Percentiles rank a stretch among this genome's conserved stretches.
Conservation (phyloP, 2,329 filamentous ascomycete genomes). For the Pestalotiopsis sp. region DNA sequence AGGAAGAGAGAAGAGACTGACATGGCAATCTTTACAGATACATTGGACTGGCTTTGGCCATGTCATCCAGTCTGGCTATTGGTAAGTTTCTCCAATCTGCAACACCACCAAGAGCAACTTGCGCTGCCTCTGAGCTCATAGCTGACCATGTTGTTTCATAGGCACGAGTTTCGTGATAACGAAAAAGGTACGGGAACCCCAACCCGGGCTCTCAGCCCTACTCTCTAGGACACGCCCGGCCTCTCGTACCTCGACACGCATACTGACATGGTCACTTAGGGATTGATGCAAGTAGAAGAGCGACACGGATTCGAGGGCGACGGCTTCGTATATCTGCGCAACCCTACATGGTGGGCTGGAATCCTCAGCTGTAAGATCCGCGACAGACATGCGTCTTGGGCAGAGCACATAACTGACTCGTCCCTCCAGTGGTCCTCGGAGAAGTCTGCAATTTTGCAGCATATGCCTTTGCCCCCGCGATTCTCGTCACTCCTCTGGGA, state of each 20-base stretch:
- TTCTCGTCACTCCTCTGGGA: slow-evolving; percentile 92
- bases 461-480: slow-evolving; percentile 98
- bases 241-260: slow-evolving; percentile 15
- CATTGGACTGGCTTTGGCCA: slow-evolving; percentile 74
- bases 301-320: slow-evolving; percentile 96
- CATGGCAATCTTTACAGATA: slow-evolving; percentile 55
- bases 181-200: slow-evolving; percentile 73
- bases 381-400: not conserved
- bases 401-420: not conserved
- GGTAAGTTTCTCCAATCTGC: slow-evolving; percentile 50
- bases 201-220: slow-evolving; percentile 2
- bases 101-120: slow-evolving; percentile 13
- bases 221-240: not conserved
- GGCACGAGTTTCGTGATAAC: slow-evolving; percentile 98
- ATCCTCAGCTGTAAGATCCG: slow-evolving; percentile 76
- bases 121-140: not conserved
- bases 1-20: slow-evolving; percentile 28
- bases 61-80: slow-evolving; percentile 75
- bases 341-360: slow-evolving; percentile 96
- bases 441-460: slow-evolving; percentile 98
- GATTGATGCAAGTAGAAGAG: slow-evolving; percentile 87
- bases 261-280: slow-evolving; percentile 50
- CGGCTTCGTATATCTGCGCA: slow-evolving; percentile 90
- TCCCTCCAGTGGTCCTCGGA: slow-evolving; percentile 75
- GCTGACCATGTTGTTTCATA: slow-evolving; percentile 37